These are phyloP conservation scores for Dryas alaskensis DNA, from an alignment of 306 rosid genomes.

Conservation along the genomic window DNA sequence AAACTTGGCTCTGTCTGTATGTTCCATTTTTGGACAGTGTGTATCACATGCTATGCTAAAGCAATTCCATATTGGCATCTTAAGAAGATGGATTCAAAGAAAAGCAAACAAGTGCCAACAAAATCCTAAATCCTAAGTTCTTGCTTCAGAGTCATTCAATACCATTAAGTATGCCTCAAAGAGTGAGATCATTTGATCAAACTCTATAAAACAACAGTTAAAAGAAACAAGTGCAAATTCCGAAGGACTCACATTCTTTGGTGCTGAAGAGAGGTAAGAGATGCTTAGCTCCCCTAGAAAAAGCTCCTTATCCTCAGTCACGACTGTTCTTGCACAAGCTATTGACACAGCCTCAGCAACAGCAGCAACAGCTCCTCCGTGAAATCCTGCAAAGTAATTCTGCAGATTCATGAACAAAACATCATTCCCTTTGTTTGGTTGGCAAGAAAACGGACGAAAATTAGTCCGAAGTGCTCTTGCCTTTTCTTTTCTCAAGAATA, in stretches of 20 bases:
- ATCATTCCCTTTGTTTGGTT: not conserved
- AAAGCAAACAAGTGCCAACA: not conserved
- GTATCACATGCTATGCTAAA: not conserved
- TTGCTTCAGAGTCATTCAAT: not conserved
- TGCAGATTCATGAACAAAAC: slow-evolving; percentile 23
- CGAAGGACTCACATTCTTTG: slow-evolving; percentile 35
- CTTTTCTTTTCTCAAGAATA: not conserved
- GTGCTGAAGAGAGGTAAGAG: slow-evolving; percentile 48
- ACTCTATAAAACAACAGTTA: not conserved
- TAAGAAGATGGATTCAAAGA: not conserved
- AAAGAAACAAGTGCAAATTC: not conserved
- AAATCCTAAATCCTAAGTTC: not conserved
- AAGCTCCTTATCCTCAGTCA: slow-evolving; percentile 36
- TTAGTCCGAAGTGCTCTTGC: not conserved
- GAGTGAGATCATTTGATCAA: not conserved
- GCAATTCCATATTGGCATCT: not conserved
- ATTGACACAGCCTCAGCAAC: slow-evolving; percentile 40
- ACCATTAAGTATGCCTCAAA: not conserved
- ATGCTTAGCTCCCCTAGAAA: slow-evolving; percentile 51
- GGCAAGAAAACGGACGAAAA: not conserved
- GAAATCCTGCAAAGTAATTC: slow-evolving; percentile 32
- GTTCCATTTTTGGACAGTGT: not conserved
- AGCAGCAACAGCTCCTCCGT: slow-evolving; percentile 51
- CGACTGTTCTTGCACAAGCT: slow-evolving; percentile 50
- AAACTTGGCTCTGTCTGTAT: not conserved